Evolutionary conservation across 768 basidiomycete genomes (phyloP).

Genomic region (Paxillus involutus): DNA sequence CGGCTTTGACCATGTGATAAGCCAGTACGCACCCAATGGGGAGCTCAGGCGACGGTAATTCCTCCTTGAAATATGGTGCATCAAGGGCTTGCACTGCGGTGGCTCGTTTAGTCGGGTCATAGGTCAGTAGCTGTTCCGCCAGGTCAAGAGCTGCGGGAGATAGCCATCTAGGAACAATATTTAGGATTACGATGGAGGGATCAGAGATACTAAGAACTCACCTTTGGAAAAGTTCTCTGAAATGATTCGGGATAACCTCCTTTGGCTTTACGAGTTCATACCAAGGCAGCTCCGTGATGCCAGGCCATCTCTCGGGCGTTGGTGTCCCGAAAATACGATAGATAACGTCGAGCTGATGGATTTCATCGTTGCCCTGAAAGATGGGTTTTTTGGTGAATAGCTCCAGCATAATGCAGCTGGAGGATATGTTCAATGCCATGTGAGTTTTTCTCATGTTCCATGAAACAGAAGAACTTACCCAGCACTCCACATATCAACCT

Average conservation of each 20-base stretch:
- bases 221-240: slow-evolving; percentile 86
- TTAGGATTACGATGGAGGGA: neutral
- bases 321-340: slow-evolving; percentile 93
- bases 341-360: slow-evolving; percentile 93
- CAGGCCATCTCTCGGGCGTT: slow-evolving; percentile 77
- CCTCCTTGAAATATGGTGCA: slow-evolving; percentile 80
- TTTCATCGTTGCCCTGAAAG: slow-evolving; percentile 99
- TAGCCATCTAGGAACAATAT: slow-evolving; percentile 60
- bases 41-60: slow-evolving; percentile 69
- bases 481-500: slow-evolving; percentile 99
- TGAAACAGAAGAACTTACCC: slow-evolving; percentile 52
- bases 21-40: slow-evolving; percentile 69
- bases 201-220: slow-evolving; percentile 33
- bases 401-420: slow-evolving; percentile 97
- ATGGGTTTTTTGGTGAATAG: slow-evolving; percentile 92
- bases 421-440: neutral
- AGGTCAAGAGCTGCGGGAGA: slow-evolving; percentile 85
- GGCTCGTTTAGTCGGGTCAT: slow-evolving; percentile 75
- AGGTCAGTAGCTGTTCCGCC: slow-evolving; percentile 77
- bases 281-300: slow-evolving; percentile 86
- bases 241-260: slow-evolving; percentile 68
- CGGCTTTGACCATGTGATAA: neutral
- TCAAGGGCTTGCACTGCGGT: slow-evolving; percentile 80
- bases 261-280: slow-evolving; percentile 97
- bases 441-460: neutral